phyloP scores from a whole-genome alignment of 192 early-diverging fungal genomes.

The Coemansia sp. region DNA sequence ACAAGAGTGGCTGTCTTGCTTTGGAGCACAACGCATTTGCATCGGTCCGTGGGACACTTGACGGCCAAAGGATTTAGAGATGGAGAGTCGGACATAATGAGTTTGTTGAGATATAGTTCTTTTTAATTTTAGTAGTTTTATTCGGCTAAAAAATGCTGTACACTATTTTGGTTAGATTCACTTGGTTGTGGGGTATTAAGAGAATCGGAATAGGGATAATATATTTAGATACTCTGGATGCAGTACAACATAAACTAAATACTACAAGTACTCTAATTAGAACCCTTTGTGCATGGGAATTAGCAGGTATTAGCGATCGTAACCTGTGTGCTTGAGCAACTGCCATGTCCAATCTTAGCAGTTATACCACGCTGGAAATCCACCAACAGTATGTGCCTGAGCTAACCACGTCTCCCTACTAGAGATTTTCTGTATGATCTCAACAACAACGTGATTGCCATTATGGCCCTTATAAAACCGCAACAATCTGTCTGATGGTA shows the following conservation, averaged over 20 bases:
- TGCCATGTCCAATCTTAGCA: too few species aligned
- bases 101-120: not conserved
- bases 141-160: not conserved
- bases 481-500: not conserved
- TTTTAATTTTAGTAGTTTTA: not conserved
- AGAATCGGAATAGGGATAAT: not conserved
- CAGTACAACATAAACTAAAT: too few species aligned
- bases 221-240: too few species aligned
- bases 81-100: not conserved
- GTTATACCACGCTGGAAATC: not conserved
- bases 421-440: not conserved
- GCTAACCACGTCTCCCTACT: not conserved
- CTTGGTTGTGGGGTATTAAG: not conserved
- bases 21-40: constrained; percentile 21
- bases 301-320: too few species aligned
- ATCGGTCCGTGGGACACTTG: constrained; percentile 19
- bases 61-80: constrained; percentile 20
- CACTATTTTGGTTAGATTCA: not conserved
- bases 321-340: too few species aligned
- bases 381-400: not conserved
- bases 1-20: constrained; percentile 17
- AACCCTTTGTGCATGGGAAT: too few species aligned
- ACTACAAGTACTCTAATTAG: too few species aligned
- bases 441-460: not conserved
- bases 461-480: not conserved